Conservation (phyloP, 1,139 yeast genomes). For the Geotrichum reessii region DNA sequence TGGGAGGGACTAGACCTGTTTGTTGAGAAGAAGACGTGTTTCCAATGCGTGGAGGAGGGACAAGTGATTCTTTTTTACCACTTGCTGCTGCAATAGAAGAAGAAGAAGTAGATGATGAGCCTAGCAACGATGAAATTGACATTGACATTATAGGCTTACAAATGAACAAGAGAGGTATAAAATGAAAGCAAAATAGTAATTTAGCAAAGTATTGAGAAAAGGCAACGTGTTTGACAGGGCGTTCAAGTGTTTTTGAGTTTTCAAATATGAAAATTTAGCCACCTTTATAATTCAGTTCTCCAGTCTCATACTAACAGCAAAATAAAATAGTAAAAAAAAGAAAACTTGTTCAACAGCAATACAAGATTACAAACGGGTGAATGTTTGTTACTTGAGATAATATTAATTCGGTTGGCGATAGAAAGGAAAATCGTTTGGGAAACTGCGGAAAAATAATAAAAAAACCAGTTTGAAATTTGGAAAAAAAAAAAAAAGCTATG, state of each 20-base stretch:
- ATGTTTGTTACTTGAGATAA: too few species aligned
- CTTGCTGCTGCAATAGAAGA: not conserved
- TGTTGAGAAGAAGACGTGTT: not conserved
- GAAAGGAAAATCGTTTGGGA: not conserved
- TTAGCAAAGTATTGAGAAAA: not conserved
- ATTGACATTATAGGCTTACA: slow-evolving; percentile 16
- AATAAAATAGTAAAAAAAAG: not conserved
- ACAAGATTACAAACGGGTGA: not conserved
- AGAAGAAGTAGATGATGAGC: not conserved
- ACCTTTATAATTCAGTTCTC: not conserved
- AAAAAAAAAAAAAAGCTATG: too few species aligned
- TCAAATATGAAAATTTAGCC: not conserved
- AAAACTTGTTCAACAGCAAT: too few species aligned
- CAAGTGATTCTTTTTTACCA: not conserved
- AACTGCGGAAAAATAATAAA: not conserved
- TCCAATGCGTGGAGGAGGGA: not conserved
- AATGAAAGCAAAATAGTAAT: not conserved
- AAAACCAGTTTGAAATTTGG: not conserved
- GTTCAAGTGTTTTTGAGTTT: too few species aligned
- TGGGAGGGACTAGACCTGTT: not conserved
- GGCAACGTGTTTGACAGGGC: not conserved
- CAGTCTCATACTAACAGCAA: not conserved
- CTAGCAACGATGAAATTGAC: slow-evolving; percentile 22
- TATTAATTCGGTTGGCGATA: not conserved
- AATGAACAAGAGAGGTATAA: not conserved